Conservation (phyloP, 768 basidiomycete species). For the Lyophyllum decastes region DNA sequence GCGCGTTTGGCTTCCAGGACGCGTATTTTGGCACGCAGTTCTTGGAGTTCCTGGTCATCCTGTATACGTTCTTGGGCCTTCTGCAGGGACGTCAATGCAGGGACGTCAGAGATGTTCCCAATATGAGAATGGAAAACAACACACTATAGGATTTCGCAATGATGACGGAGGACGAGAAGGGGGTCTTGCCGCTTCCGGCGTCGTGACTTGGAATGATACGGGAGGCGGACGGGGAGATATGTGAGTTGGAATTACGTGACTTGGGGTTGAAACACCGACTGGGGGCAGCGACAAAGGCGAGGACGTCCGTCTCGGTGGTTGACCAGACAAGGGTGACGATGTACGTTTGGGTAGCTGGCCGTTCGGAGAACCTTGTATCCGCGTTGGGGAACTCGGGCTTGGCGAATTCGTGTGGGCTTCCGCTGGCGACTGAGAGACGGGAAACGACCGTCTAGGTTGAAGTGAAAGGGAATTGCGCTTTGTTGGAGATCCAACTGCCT, state of each 20-base stretch:
- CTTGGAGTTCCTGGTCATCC: conserved; percentile 72
- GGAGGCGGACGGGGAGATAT: conserved; percentile 19
- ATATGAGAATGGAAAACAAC: background rate
- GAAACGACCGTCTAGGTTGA: conserved; percentile 52
- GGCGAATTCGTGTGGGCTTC: conserved; percentile 32
- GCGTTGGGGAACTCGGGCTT: conserved; percentile 31
- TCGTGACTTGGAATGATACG: conserved; percentile 24
- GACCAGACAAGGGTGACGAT: conserved; percentile 37
- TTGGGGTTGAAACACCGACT: conserved; percentile 26
- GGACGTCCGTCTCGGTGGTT: conserved; percentile 33
- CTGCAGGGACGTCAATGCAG: background rate
- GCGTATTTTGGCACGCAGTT: conserved; percentile 79
- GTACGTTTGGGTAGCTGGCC: conserved; percentile 32
- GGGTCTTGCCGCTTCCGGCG: conserved; percentile 21
- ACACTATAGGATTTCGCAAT: conserved; percentile 16
- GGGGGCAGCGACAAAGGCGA: conserved; percentile 38
- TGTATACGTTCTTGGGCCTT: conserved; percentile 20
- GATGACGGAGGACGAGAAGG: conserved; percentile 32
- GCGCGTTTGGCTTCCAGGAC: conserved; percentile 85
- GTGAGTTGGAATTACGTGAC: conserved; percentile 20
- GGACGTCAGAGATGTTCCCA: too few relatives aligned
- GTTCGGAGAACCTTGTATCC: conserved; percentile 20
- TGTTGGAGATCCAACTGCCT: conserved; percentile 49
- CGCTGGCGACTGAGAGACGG: conserved; percentile 42
- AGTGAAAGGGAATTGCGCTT: conserved; percentile 54